A percentile compares a stretch with the other conserved stretches of the same genome.
Conservation (phyloP, 1,284 basidiomycete species). For the Phlebopus sp. region DNA sequence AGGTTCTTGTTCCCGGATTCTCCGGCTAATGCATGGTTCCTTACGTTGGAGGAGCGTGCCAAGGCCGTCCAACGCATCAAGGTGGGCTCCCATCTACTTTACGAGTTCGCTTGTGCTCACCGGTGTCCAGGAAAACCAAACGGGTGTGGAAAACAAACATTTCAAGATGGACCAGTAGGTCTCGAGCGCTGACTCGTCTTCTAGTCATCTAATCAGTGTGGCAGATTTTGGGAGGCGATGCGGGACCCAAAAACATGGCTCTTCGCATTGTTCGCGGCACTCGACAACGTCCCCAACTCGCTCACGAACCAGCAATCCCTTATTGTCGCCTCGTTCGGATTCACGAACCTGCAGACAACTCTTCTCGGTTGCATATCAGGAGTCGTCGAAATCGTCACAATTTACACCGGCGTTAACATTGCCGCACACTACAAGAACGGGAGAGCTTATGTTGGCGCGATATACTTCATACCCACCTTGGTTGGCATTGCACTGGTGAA, state of each 20-base stretch:
- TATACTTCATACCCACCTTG: slow-evolving; percentile 49
- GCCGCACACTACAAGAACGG: slow-evolving; percentile 35
- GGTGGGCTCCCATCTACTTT: slow-evolving; percentile 25
- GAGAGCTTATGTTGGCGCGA: slow-evolving; percentile 41
- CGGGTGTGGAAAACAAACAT: slow-evolving; percentile 65
- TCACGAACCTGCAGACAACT: slow-evolving; percentile 46
- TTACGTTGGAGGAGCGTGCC: slow-evolving; percentile 53
- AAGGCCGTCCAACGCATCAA: slow-evolving; percentile 57
- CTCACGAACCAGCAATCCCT: slow-evolving; percentile 49
- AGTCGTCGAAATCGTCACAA: slow-evolving; percentile 43
- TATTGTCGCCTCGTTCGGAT: slow-evolving; percentile 50
- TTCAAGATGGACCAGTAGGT: slow-evolving; percentile 74
- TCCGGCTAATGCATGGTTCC: slow-evolving; percentile 63
- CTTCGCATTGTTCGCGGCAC: slow-evolving; percentile 43
- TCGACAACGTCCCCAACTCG: slow-evolving; percentile 50
- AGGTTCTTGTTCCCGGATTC: slow-evolving; percentile 69
- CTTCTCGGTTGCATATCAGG: slow-evolving; percentile 49
- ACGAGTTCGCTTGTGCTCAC: not conserved
- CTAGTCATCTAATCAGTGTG: slow-evolving; percentile 18
- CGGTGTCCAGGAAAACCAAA: slow-evolving; percentile 50
- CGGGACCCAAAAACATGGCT: slow-evolving; percentile 47
- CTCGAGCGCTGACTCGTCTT: not conserved
- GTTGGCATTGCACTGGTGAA: slow-evolving; percentile 45
- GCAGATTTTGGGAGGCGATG: slow-evolving; percentile 42
- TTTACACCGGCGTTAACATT: slow-evolving; percentile 38